Percentiles rank a stretch among this genome's conserved stretches.
These are phyloP conservation scores for Fusarium continuum DNA, from an alignment of 2,329 filamentous ascomycete species.

Conservation along the genomic window DNA sequence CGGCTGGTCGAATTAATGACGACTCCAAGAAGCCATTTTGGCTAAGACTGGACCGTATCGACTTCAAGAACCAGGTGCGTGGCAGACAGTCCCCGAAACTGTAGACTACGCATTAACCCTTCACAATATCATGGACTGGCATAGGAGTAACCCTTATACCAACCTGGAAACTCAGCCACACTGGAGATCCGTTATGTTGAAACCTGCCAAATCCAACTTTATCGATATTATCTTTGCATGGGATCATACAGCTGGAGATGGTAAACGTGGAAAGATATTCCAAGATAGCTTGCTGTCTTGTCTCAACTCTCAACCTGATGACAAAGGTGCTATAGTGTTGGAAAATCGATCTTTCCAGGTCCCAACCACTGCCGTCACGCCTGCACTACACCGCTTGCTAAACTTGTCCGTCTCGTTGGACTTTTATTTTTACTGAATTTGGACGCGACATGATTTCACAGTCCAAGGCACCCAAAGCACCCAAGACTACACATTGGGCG, in stretches of 20 bases:
- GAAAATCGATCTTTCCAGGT: constrained; percentile 4
- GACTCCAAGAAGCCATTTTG: constrained; percentile 6
- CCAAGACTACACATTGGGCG: constrained; percentile 8
- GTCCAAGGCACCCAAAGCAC: not conserved
- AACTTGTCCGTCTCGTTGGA: not conserved
- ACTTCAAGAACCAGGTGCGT: constrained; percentile 19
- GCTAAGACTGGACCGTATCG: constrained; percentile 5
- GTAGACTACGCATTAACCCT: not conserved
- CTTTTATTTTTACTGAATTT: not conserved
- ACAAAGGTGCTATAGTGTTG: not conserved
- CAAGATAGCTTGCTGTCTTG: not conserved
- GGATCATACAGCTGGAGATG: constrained; percentile 21
- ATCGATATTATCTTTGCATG: constrained; percentile 22
- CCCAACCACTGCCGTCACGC: not conserved
- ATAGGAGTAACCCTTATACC: constrained; percentile 1
- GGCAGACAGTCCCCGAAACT: not conserved
- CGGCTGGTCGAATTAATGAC: not conserved
- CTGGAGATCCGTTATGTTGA: constrained; percentile 5
- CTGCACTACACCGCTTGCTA: not conserved
- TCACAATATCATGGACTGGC: not conserved
- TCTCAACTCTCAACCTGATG: not conserved
- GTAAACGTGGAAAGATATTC: constrained; percentile 19
- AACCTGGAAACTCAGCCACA: constrained; percentile 1
- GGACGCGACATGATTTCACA: not conserved
- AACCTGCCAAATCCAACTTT: not conserved